Conservation (phyloP, 2,329 filamentous ascomycete genomes). For the Scedosporium apiospermum region DNA sequence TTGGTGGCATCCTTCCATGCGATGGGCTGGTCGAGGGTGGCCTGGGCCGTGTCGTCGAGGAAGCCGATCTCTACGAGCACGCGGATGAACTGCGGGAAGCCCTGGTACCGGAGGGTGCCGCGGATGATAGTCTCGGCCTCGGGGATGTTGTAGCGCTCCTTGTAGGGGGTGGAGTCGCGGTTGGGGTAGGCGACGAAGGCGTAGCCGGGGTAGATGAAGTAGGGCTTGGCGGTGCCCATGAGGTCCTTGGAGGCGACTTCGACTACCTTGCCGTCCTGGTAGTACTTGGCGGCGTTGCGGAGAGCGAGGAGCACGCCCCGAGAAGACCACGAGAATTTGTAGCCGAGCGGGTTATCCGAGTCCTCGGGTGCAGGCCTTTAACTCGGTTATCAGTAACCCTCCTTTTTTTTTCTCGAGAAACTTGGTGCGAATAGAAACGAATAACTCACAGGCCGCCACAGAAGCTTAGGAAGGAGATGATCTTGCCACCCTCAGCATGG, state of each 20-base stretch:
- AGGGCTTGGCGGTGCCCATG: slow-evolving; percentile 82
- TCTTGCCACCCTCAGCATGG: slow-evolving; percentile 80
- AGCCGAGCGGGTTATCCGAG: slow-evolving; percentile 83
- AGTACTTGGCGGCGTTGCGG: slow-evolving; percentile 76
- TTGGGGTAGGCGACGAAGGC: slow-evolving; percentile 91
- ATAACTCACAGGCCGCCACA: slow-evolving; percentile 58
- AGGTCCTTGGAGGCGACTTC: slow-evolving; percentile 57
- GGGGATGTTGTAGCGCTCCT: slow-evolving; percentile 68
- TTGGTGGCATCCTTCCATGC: slow-evolving; percentile 80
- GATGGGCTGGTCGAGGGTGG: slow-evolving; percentile 56
- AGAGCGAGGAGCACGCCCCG: slow-evolving; percentile 83
- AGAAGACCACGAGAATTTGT: slow-evolving; percentile 72
- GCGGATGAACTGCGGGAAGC: slow-evolving; percentile 86
- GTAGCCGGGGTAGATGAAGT: slow-evolving; percentile 82
- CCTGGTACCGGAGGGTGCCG: slow-evolving; percentile 73
- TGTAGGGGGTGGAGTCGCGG: slow-evolving; percentile 80
- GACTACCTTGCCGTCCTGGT: slow-evolving; percentile 67
- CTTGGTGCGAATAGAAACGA: no score
- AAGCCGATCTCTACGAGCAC: slow-evolving; percentile 85
- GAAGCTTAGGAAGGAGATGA: slow-evolving; percentile 71
- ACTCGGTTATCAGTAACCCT: no score
- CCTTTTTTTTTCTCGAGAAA: no score
- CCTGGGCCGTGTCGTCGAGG: slow-evolving; percentile 60
- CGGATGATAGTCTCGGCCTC: slow-evolving; percentile 65
- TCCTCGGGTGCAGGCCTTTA: slow-evolving; percentile 48